Base-by-base conservation (phyloP, 768 basidiomycete species). In the Strobilomyces dryophilus region DNA sequence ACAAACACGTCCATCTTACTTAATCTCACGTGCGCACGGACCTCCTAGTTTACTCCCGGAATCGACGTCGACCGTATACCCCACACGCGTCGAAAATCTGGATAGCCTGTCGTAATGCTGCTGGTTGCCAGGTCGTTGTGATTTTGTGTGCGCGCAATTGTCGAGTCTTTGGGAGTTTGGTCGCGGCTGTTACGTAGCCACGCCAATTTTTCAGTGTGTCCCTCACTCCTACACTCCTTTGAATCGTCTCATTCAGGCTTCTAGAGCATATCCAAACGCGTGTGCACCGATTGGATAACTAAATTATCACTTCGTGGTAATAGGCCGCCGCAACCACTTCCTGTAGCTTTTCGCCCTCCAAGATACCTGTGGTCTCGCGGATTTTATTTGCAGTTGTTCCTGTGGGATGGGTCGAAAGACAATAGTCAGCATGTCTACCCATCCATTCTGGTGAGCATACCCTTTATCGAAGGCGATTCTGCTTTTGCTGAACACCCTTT, bases 391-490 rank as follows among this genome's bases (percentile, higher is more conserved):
- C 41, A 29, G 26, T 15, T n/a, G 29, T 31, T 51, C 44, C 26
- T 36, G 35, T 24, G 15, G 20, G 17, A 49, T 50, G 42, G 36
- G 26, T 51, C 49, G 54, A 18, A 58, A 58, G 49, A 26, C 46
- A 24, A 47, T 53, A 45, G 53, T 47, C 45, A 53, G 46, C 37
- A 68, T 71, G 64, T 31, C 68, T 45, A 55, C 55, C 40, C 61
- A 58, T 60, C 69, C 69, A 21, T 72, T 72, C 47, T 70, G 69
- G 69, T 67, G 59, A 59, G 68, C 53, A 31, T 37, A 15, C 48
- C 31, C 24, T 4, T n/a, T 24, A 24, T 4, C 24, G 24, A 24
- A 24, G 4, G 24, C 24, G 24, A 24, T 24, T 24, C 24, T 24
- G 8, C 21, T 14, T 39, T 45, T 42, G 29, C 48, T 62, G 24